These are phyloP conservation scores for Strobilomyces confusus DNA, from an alignment of 768 basidiomycete genomes.

Conservation along the genomic window DNA sequence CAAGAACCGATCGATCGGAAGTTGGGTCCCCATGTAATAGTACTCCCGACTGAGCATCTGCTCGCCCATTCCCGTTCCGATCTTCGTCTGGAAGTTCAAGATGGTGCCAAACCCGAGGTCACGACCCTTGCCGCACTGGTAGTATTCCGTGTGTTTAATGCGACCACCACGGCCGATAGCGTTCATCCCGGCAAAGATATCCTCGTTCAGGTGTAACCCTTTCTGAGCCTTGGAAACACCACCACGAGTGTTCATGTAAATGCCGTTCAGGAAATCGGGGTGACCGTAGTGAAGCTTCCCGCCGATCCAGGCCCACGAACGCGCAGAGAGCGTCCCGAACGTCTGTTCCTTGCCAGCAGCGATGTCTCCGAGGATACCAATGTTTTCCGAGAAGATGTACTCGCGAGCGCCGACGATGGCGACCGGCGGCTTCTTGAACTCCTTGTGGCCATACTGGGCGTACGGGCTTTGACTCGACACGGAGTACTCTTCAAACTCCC, in stretches of 20 bases:
- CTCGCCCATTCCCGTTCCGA: constrained; percentile 99
- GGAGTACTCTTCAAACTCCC: constrained; percentile 93
- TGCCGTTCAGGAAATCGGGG: constrained; percentile 96
- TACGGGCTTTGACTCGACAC: constrained; percentile 89
- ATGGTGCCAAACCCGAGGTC: constrained; percentile 99
- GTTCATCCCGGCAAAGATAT: constrained; percentile 99
- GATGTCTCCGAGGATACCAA: constrained; percentile 96
- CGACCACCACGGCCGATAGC: constrained; percentile 94
- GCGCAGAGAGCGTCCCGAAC: constrained; percentile 95
- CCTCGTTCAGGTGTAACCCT: constrained; percentile 97
- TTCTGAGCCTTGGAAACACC: constrained; percentile 99
- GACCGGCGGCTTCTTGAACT: constrained; percentile 84
- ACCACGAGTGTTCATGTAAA: constrained; percentile 98
- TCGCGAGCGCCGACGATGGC: constrained; percentile 98
- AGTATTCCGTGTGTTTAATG: constrained; percentile 99
- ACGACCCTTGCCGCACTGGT: constrained; percentile 97
- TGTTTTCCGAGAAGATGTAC: constrained; percentile 99
- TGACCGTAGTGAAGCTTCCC: constrained; percentile 99
- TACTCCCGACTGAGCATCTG: constrained; percentile 99
- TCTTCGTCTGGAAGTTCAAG: constrained; percentile 99
- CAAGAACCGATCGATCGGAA: constrained; percentile 96
- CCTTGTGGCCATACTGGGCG: constrained; percentile 82
- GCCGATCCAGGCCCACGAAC: constrained; percentile 94
- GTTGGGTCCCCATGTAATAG: constrained; percentile 96
- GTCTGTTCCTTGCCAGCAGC: constrained; percentile 99